phyloP scores from a whole-genome alignment of 2,329 filamentous ascomycete species.

The Phialemonium atrogriseum region DNA sequence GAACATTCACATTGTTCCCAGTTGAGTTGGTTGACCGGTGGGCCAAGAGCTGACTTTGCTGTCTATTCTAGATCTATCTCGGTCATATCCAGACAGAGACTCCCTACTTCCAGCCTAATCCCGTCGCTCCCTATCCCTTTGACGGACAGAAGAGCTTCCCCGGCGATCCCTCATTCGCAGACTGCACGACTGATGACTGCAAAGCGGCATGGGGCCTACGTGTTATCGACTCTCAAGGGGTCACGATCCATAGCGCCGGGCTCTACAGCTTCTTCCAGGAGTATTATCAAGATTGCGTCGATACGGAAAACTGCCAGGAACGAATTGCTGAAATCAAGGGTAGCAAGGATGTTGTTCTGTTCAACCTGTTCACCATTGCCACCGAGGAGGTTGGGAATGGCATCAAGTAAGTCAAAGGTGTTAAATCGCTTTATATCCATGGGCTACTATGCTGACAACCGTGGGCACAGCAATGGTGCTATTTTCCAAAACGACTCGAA shows the following conservation, averaged over 20 bases:
- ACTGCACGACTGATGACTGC: slow-evolving; percentile 23
- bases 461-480: too few relatives aligned
- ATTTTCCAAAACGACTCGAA: slow-evolving; percentile 10
- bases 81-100: slow-evolving; percentile 27
- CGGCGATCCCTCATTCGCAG: slow-evolving; percentile 8
- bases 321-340: slow-evolving; percentile 10
- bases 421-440: slow-evolving; percentile 3
- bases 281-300: slow-evolving; percentile 41
- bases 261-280: slow-evolving; percentile 53
- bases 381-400: slow-evolving; percentile 9
- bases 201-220: slow-evolving; percentile 41
- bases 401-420: slow-evolving; percentile 7
- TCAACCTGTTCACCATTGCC: slow-evolving; percentile 13
- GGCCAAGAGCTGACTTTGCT: too few relatives aligned
- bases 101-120: slow-evolving; percentile 48
- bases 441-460: slow-evolving; percentile 1
- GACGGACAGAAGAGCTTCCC: slow-evolving; percentile 7
- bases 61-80: too few relatives aligned
- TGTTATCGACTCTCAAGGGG: slow-evolving; percentile 36
- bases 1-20: too few relatives aligned
- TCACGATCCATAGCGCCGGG: slow-evolving; percentile 44
- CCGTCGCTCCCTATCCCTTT: slow-evolving; percentile 36
- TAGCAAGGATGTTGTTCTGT: slow-evolving; percentile 10
- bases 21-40: too few relatives aligned
- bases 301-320: slow-evolving; percentile 37